Evolutionary conservation across 805 yeast species (phyloP).

Genomic region (Lipomyces sp.): DNA sequence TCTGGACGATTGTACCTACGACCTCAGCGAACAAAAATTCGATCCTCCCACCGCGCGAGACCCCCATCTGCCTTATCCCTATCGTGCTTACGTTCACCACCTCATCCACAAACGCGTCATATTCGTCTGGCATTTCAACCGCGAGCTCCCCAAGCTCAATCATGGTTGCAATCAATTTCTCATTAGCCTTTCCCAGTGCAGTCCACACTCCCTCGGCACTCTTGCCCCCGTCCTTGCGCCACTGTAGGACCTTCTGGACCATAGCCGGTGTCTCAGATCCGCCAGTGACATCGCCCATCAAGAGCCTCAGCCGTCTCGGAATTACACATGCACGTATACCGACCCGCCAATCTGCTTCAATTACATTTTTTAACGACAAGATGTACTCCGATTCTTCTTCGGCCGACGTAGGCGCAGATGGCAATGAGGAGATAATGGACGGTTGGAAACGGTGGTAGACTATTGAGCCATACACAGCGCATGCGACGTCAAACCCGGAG

Average conservation of each 20-base stretch:
- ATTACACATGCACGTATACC: constrained; percentile 59
- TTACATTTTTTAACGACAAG: constrained; percentile 39
- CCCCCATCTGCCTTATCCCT: constrained; percentile 12
- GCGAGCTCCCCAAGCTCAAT: constrained; percentile 48
- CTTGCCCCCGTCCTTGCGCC: constrained; percentile 56
- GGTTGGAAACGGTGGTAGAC: constrained; percentile 79
- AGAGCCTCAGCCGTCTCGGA: constrained; percentile 68
- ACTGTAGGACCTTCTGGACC: constrained; percentile 72
- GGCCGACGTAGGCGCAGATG: constrained; percentile 40
- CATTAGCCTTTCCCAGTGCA: constrained; percentile 63
- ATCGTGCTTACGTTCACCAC: constrained; percentile 16
- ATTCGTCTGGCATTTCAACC: constrained; percentile 45
- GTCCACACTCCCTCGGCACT: constrained; percentile 57
- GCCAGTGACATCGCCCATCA: constrained; percentile 92
- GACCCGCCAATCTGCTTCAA: constrained; percentile 60
- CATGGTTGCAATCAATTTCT: constrained; percentile 57
- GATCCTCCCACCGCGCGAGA: neutral
- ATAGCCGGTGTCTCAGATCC: constrained; percentile 95
- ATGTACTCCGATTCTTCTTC: constrained; percentile 39
- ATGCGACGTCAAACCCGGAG: constrained; percentile 95
- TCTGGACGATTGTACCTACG: constrained; percentile 39
- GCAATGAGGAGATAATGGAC: constrained; percentile 45
- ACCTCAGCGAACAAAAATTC: constrained; percentile 18
- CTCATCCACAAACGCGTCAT: constrained; percentile 41
- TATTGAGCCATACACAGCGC: constrained; percentile 91